Evolutionary conservation across 2,329 filamentous ascomycete species (phyloP), one percentile per base, ranked within the genome.

Genomic region (Aureobasidium subglaciale): DNA sequence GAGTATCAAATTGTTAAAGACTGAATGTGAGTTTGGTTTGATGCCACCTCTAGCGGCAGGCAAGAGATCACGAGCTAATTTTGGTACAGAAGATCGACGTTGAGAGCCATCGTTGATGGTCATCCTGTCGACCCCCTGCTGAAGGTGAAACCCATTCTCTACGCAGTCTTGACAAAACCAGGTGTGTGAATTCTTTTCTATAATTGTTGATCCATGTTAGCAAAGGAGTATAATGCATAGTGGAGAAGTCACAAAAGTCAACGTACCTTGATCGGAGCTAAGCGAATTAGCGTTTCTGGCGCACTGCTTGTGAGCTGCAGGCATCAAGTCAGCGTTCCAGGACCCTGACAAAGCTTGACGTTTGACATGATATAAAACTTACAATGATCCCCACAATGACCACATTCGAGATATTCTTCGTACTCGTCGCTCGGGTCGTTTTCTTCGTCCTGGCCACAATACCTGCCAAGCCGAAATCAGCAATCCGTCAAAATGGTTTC

Each of bases 261-360:
- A 50, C 79, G 70, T 79, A 90, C 88, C 81, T 69, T 85, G 79
- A 59, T 82, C 79, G 60, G 78, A 72, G 63, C 74, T 75, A 64
- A 88, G 73, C 60, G 82, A 82, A 58, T 81, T 81, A 68, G 83
- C 81, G 68, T 87, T 82, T 67, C 86, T 84, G 57, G 90, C 91
- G 73, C 92, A 96, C 79, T 93, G 87, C 70, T 87, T 85, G 76
- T 97, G 92, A 66, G 90, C 92, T 96, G 75, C 68, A 75, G 68
- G 67, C 65, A 71, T 70, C 65, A 68, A 70, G 71, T 75, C 71
- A 75, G 75, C 65, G 25, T 34, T 34, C 32, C 25, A 27, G 66
- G 68, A 66, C 65, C 67, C 67, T 62, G 61, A 62, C 61, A 57
- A 57, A 63, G 60, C 49, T 60, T 34, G 43, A 37, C 45, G 54